Percentiles rank a stretch among this genome's conserved stretches.
These are phyloP conservation scores for Stagonosporopsis vannaccii DNA, from an alignment of 2,329 filamentous ascomycete species.

Conservation along the genomic window DNA sequence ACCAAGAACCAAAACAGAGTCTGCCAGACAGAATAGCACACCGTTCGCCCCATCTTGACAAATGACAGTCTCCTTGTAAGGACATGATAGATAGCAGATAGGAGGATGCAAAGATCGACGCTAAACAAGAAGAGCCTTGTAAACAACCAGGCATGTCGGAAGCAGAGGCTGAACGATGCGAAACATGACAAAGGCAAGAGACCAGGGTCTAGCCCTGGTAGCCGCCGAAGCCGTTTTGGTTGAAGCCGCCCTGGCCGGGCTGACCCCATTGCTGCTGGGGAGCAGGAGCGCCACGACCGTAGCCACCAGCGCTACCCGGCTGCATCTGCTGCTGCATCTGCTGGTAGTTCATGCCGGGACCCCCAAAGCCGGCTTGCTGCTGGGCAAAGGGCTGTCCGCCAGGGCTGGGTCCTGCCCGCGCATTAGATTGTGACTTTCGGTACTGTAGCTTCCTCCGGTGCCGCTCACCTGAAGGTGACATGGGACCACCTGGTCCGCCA, in stretches of 20 bases:
- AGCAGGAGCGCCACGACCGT: conserved; percentile 74
- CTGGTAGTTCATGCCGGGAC: conserved; percentile 59
- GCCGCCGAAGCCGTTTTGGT: conserved; percentile 64
- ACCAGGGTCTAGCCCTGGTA: conserved; percentile 62
- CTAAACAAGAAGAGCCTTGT: conserved; percentile 49
- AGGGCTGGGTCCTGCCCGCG: conserved; percentile 60
- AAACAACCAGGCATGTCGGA: conserved; percentile 46
- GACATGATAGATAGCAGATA: conserved; percentile 44
- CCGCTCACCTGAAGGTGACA: conserved; percentile 65
- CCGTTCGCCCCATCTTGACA: conserved; percentile 37
- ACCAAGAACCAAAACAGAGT: conserved; percentile 26
- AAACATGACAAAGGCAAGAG: conserved; percentile 34
- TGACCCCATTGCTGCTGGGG: conserved; percentile 63
- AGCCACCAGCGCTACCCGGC: conserved; percentile 77
- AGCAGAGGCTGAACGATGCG: conserved; percentile 41
- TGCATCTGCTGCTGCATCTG: conserved; percentile 50
- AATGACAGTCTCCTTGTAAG: conserved; percentile 36
- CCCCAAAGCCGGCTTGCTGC: conserved; percentile 67
- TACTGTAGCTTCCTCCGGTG: conserved; percentile 45
- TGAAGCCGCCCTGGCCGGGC: conserved; percentile 56
- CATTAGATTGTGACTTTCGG: conserved; percentile 49
- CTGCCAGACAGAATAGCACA: conserved; percentile 25
- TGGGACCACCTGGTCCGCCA: conserved; percentile 65
- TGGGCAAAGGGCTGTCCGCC: conserved; percentile 69
- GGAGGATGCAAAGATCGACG: conserved; percentile 40